These are phyloP conservation scores for Apiospora sp. DNA, from an alignment of 2,329 filamentous ascomycete genomes.

Conservation along the genomic window DNA sequence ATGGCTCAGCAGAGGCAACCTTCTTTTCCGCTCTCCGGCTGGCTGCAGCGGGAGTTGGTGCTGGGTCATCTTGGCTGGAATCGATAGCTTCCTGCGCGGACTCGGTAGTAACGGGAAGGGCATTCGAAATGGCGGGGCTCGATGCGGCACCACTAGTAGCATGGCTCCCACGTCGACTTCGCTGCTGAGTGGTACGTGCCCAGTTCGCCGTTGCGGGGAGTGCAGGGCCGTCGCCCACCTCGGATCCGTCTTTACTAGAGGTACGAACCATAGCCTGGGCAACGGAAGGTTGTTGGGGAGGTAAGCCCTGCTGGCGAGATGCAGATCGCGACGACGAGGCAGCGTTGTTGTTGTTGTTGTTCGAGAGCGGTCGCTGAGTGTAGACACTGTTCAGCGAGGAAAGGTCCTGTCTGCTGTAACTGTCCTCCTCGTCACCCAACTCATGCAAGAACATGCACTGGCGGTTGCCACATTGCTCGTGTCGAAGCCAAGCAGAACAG, in stretches of 20 bases:
- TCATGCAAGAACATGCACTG: slow-evolving; percentile 99
- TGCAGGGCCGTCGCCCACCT: slow-evolving; percentile 83
- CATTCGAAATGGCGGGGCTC: slow-evolving; percentile 77
- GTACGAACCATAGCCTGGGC: slow-evolving; percentile 76
- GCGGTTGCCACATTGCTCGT: slow-evolving; percentile 92
- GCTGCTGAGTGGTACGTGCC: slow-evolving; percentile 75
- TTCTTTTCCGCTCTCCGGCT: slow-evolving; percentile 41
- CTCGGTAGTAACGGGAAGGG: slow-evolving; percentile 62
- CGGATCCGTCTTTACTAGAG: slow-evolving; percentile 79
- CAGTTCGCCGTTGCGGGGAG: slow-evolving; percentile 93
- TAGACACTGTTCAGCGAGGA: slow-evolving; percentile 93
- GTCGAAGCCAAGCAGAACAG: slow-evolving; percentile 94
- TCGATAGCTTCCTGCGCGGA: slow-evolving; percentile 54
- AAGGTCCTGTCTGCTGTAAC: slow-evolving; percentile 91
- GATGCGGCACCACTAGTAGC: slow-evolving; percentile 82
- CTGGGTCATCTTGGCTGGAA: slow-evolving; percentile 43
- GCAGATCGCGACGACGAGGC: slow-evolving; percentile 61
- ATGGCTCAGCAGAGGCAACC: slow-evolving; percentile 29
- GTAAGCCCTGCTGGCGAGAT: slow-evolving; percentile 59
- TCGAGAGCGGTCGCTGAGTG: slow-evolving; percentile 73
- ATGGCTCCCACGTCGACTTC: slow-evolving; percentile 77
- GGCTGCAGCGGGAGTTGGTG: slow-evolving; percentile 38
- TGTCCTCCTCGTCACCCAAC: slow-evolving; percentile 97
- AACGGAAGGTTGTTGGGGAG: slow-evolving; percentile 48
- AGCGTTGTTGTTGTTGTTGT: slow-evolving; percentile 44